Evolutionary conservation across 2,329 filamentous ascomycete genomes (phyloP), one percentile per base, ranked within the genome.

Genomic region (Fragosphaeria purpurea): DNA sequence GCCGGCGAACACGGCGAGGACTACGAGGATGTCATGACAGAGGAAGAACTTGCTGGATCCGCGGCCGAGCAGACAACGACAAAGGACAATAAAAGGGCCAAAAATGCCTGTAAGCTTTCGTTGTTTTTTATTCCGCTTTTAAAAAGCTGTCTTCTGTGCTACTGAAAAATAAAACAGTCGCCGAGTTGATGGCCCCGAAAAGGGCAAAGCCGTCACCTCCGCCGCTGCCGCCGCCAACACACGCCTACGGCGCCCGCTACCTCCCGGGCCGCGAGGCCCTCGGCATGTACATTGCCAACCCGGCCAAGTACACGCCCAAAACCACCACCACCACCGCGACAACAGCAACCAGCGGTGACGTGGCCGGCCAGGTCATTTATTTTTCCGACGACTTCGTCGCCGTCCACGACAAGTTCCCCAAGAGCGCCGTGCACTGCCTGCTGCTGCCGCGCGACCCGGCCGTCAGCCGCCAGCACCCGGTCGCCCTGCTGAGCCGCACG

Each of bases 361-460:
- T 32, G 9, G 32, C 31, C 13, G 73, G 70, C 32, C 69, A 74
- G 5, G 77, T 89, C 2, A 72, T 93, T 50, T 83, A 81, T 61
- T 72, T 82, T 65, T 79, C 80, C 56, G 72, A 78, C n/a, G 69
- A 80, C 53, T 88, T 85, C 57, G 86, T 90, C 47, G 77, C 82
- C 22, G 86, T 97, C 64, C 76, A 83, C 59, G 93, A 98, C 69
- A 72, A 81, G 54, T 98, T 81, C 63, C 90, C 93, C 7, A 98
- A 97, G 67, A 80, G 86, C 4, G 81, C 79, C 4, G 74, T 96
- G 4, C 93, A 98, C 69, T 75, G 88, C 1, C 85, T 98, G 3
- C 79, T 97, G n/a, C 80, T 97, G 5, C 88, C 90, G 6, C 85
- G 90, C 46, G 79, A 85, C 41, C 62, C 72, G 1, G 60, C 64